A percentile compares a stretch with the other conserved stretches of the same genome.
Conservation (phyloP, 2,329 filamentous ascomycete species). For the Phyllosticta citribraziliensis region DNA sequence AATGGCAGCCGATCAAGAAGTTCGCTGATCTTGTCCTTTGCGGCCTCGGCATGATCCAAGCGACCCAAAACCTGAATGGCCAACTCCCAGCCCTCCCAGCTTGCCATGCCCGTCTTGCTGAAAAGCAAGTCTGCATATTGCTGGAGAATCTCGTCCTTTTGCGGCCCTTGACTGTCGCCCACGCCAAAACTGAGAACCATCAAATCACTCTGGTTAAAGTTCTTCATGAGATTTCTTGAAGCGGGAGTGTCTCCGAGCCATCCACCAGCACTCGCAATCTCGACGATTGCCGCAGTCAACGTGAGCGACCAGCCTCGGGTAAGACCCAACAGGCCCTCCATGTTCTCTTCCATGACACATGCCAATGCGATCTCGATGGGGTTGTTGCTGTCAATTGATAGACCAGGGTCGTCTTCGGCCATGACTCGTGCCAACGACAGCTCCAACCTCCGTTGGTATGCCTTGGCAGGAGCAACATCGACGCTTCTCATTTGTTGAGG, state of each 20-base stretch:
- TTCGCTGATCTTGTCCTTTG: constrained; percentile 63
- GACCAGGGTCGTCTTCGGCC: constrained; percentile 53
- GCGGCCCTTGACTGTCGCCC: constrained; percentile 48
- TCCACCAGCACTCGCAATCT: constrained; percentile 71
- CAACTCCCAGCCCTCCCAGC: constrained; percentile 58
- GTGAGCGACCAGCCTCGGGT: constrained; percentile 73
- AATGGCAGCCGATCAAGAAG: constrained; percentile 66
- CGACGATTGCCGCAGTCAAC: constrained; percentile 66
- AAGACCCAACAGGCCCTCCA: constrained; percentile 64
- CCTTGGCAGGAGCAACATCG: constrained; percentile 47
- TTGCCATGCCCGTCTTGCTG: constrained; percentile 23
- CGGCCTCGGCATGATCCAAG: constrained; percentile 62
- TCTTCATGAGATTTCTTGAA: constrained; percentile 47
- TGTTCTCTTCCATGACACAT: constrained; percentile 72
- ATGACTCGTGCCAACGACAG: constrained; percentile 30
- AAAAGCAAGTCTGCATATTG: constrained; percentile 62
- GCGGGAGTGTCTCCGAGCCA: constrained; percentile 57
- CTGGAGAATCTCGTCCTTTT: constrained; percentile 70
- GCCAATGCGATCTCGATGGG: constrained; percentile 72
- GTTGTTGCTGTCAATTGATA: constrained; percentile 67
- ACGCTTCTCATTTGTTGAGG: constrained; percentile 35
- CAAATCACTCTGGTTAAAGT: constrained; percentile 73
- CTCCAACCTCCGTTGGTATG: constrained; percentile 56
- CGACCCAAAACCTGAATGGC: constrained; percentile 74
- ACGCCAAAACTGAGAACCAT: constrained; percentile 67